Conservation (phyloP, 208 protist species). For the Acanthamoeba lenticulata region DNA sequence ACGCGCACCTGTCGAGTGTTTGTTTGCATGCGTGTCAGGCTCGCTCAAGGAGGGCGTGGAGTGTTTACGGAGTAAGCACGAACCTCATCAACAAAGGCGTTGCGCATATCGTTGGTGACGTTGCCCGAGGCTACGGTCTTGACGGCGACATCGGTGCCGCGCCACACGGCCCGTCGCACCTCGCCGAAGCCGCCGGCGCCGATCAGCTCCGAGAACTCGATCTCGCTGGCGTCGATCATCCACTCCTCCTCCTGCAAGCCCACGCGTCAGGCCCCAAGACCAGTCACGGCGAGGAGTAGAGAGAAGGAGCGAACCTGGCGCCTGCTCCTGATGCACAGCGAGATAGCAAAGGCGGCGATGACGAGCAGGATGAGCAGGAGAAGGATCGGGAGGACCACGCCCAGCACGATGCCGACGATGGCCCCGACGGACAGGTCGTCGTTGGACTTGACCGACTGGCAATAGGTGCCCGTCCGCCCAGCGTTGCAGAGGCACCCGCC, state of each 20-base stretch:
- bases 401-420: neutral
- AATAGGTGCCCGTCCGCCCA: neutral
- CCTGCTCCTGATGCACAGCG: neutral
- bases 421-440: neutral
- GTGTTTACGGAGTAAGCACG: no score
- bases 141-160: neutral
- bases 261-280: neutral
- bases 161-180: neutral
- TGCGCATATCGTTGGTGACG: neutral
- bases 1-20: neutral
- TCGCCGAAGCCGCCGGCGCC: neutral
- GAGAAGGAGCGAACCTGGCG: neutral
- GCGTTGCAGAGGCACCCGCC: neutral
- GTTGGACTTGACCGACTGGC: neutral
- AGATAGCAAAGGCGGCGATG: neutral
- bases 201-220: neutral
- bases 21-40: neutral
- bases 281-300: neutral
- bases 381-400: neutral
- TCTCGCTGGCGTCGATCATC: neutral
- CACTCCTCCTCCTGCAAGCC: neutral
- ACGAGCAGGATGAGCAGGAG: neutral
- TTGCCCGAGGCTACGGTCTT: neutral
- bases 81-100: neutral
- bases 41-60: no score